Evolutionary conservation across 176 grass and related monocot genomes (phyloP).

Genomic region (Guadua angustifolia): DNA sequence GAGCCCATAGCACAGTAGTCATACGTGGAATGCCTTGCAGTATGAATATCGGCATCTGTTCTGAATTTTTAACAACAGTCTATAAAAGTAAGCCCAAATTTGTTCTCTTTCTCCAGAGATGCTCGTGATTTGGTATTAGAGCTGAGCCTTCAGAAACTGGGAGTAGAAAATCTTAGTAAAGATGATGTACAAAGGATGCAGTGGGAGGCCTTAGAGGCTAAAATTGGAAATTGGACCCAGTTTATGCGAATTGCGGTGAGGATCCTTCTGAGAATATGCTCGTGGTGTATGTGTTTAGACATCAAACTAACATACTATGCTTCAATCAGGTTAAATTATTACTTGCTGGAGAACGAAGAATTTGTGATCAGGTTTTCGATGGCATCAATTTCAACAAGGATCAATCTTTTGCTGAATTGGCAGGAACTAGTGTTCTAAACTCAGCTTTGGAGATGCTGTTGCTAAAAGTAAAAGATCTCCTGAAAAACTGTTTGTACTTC

Average conservation of each 20-base stretch:
- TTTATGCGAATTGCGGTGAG: constrained; percentile 89
- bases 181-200: constrained; percentile 98
- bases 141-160: constrained; percentile 74
- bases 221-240: constrained; percentile 97
- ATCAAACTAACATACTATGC: constrained; percentile 7
- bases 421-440: constrained; percentile 43
- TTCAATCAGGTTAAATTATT: constrained; percentile 64
- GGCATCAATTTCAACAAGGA: constrained; percentile 55
- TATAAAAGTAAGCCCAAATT: neutral
- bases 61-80: constrained; percentile 26
- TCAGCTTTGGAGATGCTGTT: constrained; percentile 96
- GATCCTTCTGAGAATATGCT: constrained; percentile 15
- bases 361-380: constrained; percentile 62
- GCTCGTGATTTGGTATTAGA: constrained; percentile 69
- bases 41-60: constrained; percentile 31
- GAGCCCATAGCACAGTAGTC: neutral
- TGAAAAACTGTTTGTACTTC: constrained; percentile 91
- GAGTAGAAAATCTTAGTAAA: constrained; percentile 84
- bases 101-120: constrained; percentile 57
- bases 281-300: neutral
- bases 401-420: constrained; percentile 63
- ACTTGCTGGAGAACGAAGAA: constrained; percentile 64
- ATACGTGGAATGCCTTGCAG: constrained; percentile 15
- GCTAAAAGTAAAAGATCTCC: constrained; percentile 95
- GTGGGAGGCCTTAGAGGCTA: constrained; percentile 93